Conservation (phyloP, 441 rosid genomes). For the Mallotus repandus region DNA sequence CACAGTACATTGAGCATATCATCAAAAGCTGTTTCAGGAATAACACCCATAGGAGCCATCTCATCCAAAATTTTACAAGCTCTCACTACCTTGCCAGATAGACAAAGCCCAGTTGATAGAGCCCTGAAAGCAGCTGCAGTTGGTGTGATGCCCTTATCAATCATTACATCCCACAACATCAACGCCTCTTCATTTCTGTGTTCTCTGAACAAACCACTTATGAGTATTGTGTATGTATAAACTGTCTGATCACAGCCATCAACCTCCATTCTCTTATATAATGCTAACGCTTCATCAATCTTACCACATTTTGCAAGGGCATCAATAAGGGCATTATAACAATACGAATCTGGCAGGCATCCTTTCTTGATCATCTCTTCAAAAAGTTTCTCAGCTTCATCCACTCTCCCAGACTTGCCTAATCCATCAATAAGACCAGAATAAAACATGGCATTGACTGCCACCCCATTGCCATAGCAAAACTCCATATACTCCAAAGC, state of each 20-base stretch:
- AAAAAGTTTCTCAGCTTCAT: slow-evolving; percentile 75
- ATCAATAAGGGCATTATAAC: slow-evolving; percentile 81
- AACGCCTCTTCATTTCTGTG: slow-evolving; percentile 78
- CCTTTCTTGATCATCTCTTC: slow-evolving; percentile 71
- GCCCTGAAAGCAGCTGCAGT: slow-evolving; percentile 76
- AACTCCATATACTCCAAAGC: slow-evolving; percentile 55
- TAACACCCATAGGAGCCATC: slow-evolving; percentile 84
- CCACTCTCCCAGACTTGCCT: slow-evolving; percentile 79
- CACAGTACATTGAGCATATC: slow-evolving; percentile 76
- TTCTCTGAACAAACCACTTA: slow-evolving; percentile 59
- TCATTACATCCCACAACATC: slow-evolving; percentile 77
- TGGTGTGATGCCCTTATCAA: slow-evolving; percentile 83
- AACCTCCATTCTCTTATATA: slow-evolving; percentile 69
- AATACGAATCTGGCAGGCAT: slow-evolving; percentile 67
- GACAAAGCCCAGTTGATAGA: slow-evolving; percentile 72
- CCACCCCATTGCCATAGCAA: slow-evolving; percentile 49
- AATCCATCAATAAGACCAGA: slow-evolving; percentile 80
- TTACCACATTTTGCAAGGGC: slow-evolving; percentile 59
- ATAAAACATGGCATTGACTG: slow-evolving; percentile 69
- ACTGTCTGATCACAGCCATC: slow-evolving; percentile 84
- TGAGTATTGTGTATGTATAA: slow-evolving; percentile 75
- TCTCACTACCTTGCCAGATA: slow-evolving; percentile 78
- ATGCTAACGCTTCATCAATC: slow-evolving; percentile 56
- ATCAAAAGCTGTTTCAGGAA: slow-evolving; percentile 76
- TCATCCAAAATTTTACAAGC: slow-evolving; percentile 94